phyloP scores from a whole-genome alignment of 768 basidiomycete genomes.

The Pulveroboletus ravenelii region DNA sequence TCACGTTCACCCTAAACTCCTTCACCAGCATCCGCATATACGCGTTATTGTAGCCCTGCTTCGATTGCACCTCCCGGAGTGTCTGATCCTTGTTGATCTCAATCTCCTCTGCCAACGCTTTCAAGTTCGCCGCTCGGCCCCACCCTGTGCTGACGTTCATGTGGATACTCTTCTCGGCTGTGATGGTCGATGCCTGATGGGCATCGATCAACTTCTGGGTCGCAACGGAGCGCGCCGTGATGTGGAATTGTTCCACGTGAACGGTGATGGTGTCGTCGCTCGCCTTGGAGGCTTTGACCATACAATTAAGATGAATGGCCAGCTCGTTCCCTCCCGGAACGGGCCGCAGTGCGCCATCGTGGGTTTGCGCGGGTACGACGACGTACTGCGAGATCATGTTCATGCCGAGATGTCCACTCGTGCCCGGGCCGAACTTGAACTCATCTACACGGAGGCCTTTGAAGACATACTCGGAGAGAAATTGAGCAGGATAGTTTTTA shows the following conservation, averaged over 20 bases:
- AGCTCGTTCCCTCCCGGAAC: not conserved
- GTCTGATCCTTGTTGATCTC: not conserved
- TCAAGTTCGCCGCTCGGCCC: conserved; percentile 2
- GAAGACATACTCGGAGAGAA: not conserved
- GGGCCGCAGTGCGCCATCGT: not conserved
- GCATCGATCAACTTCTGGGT: conserved; percentile 1
- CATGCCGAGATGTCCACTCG: not conserved
- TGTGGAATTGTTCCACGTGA: not conserved
- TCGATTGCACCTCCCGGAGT: not conserved
- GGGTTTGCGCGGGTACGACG: not conserved
- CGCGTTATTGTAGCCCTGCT: conserved; percentile 4
- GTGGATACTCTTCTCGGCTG: conserved; percentile 8
- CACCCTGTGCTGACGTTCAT: conserved; percentile 5
- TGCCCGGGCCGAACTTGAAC: conserved; percentile 1
- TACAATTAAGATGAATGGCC: conserved; percentile 6
- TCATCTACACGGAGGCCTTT: not conserved
- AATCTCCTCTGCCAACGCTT: conserved; percentile 3
- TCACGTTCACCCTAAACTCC: conserved; percentile 1
- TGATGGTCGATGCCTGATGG: not conserved
- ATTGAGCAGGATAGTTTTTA: not conserved
- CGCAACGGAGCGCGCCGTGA: not conserved
- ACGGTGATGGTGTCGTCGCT: not conserved
- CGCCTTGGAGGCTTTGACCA: not conserved
- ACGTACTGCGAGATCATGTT: conserved; percentile 8
- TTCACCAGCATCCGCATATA: not conserved